Base-by-base conservation (phyloP, 345 rosid genomes). In the Clarkia xantiana region DNA sequence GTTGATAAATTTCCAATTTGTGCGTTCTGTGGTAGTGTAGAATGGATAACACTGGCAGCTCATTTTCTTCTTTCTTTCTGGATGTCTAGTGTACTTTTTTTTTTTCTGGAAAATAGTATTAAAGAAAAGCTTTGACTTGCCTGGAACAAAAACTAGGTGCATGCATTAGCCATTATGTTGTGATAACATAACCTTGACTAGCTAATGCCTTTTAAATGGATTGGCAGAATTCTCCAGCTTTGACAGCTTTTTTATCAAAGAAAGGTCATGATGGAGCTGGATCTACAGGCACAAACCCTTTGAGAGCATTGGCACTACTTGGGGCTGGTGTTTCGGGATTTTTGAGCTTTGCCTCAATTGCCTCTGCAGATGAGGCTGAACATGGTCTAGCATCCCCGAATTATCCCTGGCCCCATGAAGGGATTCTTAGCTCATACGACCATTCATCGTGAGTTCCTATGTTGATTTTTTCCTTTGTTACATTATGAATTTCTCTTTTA, bases 321-420 rank as follows among this genome's bases (percentile, higher is more conserved):
- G 96, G 96, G 55, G 99, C 86, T 74, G 94, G 96, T 48, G 65
- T 87, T 61, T 73, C 99, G 1, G 99, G 96, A 42, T 67, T 86
- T 55, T 57, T 93, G 54, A 62, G 91, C 63, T 82, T 82, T 47
- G 71, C 91, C 40, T 74, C 95, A 3, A 57, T 84, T 40, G 93
- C 91, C 18, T 72, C 96, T 44, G 90, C 99, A 44, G 99, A 93
- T 58, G 99, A 93, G 73, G 99, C 99, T 13, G 99, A 93, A 53
- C 99, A 87, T 22, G 99, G 99, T 29, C 59, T 93, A 66, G 91
- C 54, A 41, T 72, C 69, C 67, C 81, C 99, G 20, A 74, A 45
- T 62, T 93, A 93, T 76, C 99, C 99, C 54, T 93, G 99, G 99
- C 99, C 99, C 67, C 99, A 93, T 61, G 40, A 68, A 49, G 99